These are phyloP conservation scores for Penicillium sp. DNA, from an alignment of 2,329 filamentous ascomycete species.

Conservation along the genomic window DNA sequence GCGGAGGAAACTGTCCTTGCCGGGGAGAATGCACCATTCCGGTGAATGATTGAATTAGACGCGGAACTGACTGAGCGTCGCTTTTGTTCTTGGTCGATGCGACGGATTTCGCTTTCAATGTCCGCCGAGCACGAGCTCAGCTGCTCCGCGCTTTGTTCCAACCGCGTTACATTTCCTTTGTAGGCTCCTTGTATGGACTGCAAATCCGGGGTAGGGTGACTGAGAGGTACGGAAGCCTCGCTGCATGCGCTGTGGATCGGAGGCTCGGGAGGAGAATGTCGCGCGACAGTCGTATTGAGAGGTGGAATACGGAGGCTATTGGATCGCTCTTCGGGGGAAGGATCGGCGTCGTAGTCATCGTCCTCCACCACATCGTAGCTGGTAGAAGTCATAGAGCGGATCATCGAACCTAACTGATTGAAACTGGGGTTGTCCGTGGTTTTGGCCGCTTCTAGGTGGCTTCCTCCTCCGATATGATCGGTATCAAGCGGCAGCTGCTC, in stretches of 20 bases:
- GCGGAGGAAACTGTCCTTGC: constrained; percentile 36
- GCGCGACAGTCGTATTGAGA: constrained; percentile 25
- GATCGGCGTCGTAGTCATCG: constrained; percentile 45
- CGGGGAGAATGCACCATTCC: constrained; percentile 42
- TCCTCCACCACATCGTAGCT: constrained; percentile 48
- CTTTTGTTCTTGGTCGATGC: constrained; percentile 45
- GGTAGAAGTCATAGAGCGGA: constrained; percentile 36
- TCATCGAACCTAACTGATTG: constrained; percentile 30
- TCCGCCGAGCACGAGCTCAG: constrained; percentile 46
- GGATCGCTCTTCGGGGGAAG: constrained; percentile 19
- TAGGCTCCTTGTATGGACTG: constrained; percentile 52
- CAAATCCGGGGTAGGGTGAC: constrained; percentile 49
- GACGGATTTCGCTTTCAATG: constrained; percentile 45
- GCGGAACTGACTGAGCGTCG: constrained; percentile 41
- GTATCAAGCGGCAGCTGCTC: constrained; percentile 29
- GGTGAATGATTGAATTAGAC: constrained; percentile 42
- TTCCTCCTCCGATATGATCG: constrained; percentile 30
- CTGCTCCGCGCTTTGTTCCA: constrained; percentile 49
- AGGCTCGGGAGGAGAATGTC: constrained; percentile 29
- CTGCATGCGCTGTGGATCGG: constrained; percentile 39
- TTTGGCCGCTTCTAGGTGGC: constrained; percentile 28
- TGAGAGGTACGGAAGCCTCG: constrained; percentile 42
- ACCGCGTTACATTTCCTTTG: constrained; percentile 47
- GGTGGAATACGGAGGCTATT: constrained; percentile 26
- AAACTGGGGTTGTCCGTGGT: constrained; percentile 23